A percentile compares a stretch with the other conserved stretches of the same genome.
These are phyloP conservation scores for Russula olivacea DNA, from an alignment of 768 basidiomycete species.

Conservation along the genomic window DNA sequence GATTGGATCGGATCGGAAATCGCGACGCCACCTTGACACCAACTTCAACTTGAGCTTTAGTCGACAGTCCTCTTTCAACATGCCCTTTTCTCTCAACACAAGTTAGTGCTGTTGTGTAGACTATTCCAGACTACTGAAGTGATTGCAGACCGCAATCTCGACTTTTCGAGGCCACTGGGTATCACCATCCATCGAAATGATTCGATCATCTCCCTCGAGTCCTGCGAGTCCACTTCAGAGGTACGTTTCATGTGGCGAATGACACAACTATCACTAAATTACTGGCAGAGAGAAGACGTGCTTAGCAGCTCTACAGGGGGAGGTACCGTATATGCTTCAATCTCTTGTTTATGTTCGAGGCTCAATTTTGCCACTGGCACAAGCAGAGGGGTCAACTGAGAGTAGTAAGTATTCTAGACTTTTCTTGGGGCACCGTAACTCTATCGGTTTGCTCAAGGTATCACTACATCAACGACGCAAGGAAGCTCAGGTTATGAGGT, in stretches of 20 bases:
- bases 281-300: background rate
- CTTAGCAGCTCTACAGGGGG: background rate
- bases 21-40: too few relatives aligned
- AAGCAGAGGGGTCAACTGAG: background rate
- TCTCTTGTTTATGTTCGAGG: background rate
- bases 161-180: background rate
- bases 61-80: too few relatives aligned
- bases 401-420: background rate
- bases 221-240: background rate
- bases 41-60: too few relatives aligned
- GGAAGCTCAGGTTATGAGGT: background rate
- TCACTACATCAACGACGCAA: background rate
- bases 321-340: background rate
- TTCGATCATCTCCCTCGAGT: conserved; percentile 14
- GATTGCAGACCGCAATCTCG: background rate
- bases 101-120: too few relatives aligned
- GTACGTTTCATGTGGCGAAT: background rate
- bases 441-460: background rate
- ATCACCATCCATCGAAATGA: background rate
- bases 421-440: background rate
- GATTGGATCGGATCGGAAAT: too few relatives aligned
- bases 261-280: background rate
- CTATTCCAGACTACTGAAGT: background rate
- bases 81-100: too few relatives aligned
- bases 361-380: background rate